These are phyloP conservation scores for Arabidopsis lyrata DNA, from an alignment of 441 rosid genomes.

Conservation along the genomic window DNA sequence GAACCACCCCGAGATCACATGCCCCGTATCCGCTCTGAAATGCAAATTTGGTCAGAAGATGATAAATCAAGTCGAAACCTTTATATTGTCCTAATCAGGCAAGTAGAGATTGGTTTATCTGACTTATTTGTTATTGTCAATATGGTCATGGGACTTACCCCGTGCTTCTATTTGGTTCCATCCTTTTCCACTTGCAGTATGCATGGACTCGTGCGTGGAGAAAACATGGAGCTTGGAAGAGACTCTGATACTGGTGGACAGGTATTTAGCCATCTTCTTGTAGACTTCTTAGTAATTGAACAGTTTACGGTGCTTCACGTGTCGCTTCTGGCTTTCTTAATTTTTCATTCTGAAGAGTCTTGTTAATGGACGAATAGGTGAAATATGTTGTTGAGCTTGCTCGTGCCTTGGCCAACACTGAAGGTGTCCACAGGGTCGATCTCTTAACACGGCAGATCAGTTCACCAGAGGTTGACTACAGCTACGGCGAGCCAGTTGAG, in stretches of 20 bases:
- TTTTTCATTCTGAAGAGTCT: constrained; percentile 16
- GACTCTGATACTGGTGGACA: constrained; percentile 99
- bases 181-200: constrained; percentile 65
- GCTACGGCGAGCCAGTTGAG: constrained; percentile 87
- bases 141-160: constrained; percentile 25
- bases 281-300: background rate
- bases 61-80: constrained; percentile 47
- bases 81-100: constrained; percentile 91
- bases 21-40: constrained; percentile 74
- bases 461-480: constrained; percentile 88
- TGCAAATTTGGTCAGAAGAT: constrained; percentile 85
- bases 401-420: constrained; percentile 91
- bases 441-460: constrained; percentile 86
- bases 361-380: constrained; percentile 54
- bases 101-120: constrained; percentile 20
- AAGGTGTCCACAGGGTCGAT: constrained; percentile 92
- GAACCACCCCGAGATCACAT: constrained; percentile 72
- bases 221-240: constrained; percentile 98
- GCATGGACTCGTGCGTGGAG: constrained; percentile 98
- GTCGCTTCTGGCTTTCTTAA: background rate
- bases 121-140: constrained; percentile 17
- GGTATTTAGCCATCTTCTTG: constrained; percentile 53
- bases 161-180: background rate
- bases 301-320: background rate
- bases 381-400: constrained; percentile 98